These are phyloP conservation scores for Ascochyta clinopodiicola DNA, from an alignment of 2,329 filamentous ascomycete species.

Conservation along the genomic window DNA sequence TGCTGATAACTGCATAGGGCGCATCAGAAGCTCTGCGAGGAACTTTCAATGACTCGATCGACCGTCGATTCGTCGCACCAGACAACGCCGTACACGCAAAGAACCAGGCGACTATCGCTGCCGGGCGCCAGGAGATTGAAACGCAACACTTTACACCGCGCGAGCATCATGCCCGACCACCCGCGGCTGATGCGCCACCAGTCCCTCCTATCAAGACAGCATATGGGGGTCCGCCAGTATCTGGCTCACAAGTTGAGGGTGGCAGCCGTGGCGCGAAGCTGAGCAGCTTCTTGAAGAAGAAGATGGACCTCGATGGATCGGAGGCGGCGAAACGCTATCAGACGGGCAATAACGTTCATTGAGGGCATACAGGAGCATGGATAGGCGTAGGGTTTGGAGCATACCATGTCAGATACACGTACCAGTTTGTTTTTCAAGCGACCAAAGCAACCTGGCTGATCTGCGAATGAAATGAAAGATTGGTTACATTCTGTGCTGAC, in stretches of 20 bases:
- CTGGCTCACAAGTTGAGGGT: constrained; percentile 34
- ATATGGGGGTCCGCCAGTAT: constrained; percentile 30
- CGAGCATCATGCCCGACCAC: constrained; percentile 17
- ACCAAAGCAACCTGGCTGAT: neutral
- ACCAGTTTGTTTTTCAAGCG: neutral
- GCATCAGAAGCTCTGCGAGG: constrained; percentile 46
- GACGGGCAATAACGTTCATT: neutral
- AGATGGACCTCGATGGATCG: constrained; percentile 30
- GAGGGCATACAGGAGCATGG: neutral
- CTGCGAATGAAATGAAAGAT: neutral
- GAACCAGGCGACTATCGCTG: constrained; percentile 43
- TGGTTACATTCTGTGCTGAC: neutral
- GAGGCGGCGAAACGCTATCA: constrained; percentile 3
- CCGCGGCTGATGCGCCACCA: constrained; percentile 16
- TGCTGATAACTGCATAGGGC: constrained; percentile 31
- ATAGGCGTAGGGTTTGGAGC: neutral
- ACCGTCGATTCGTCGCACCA: constrained; percentile 34
- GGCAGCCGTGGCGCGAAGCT: constrained; percentile 29
- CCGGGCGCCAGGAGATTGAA: constrained; percentile 43
- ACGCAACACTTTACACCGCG: constrained; percentile 22
- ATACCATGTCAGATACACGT: neutral
- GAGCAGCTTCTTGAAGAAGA: constrained; percentile 44
- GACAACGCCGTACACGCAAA: constrained; percentile 38
- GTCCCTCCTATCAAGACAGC: constrained; percentile 22
- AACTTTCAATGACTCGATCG: constrained; percentile 43